A percentile compares a stretch with the other conserved stretches of the same genome.
phyloP scores from a whole-genome alignment of 176 grass and related monocot genomes.

The Triticum dicoccoides region DNA sequence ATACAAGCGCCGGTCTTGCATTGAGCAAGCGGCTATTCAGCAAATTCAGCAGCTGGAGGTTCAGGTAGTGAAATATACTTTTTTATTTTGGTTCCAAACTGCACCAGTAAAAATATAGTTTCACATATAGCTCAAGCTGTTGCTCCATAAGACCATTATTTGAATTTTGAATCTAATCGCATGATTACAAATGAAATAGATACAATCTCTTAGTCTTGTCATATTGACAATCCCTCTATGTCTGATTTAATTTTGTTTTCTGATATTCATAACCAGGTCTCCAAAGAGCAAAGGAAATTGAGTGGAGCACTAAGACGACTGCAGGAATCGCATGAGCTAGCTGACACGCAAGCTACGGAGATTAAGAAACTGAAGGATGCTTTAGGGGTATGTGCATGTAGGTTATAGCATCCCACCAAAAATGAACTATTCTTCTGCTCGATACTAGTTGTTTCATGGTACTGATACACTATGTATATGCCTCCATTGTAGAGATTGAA shows the following conservation, averaged over 20 bases:
- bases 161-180: not conserved
- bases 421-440: not conserved
- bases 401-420: slow-evolving; percentile 16
- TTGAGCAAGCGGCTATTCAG: slow-evolving; percentile 94
- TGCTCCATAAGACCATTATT: not conserved
- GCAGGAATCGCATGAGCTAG: slow-evolving; percentile 67
- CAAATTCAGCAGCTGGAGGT: slow-evolving; percentile 85
- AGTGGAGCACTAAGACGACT: slow-evolving; percentile 47
- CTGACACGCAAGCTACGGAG: slow-evolving; percentile 53
- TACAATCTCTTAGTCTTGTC: not conserved
- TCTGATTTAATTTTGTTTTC: not conserved
- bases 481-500: slow-evolving; percentile 28
- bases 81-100: not conserved
- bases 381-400: slow-evolving; percentile 56
- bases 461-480: not conserved
- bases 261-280: slow-evolving; percentile 46
- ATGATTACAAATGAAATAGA: not conserved
- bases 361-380: slow-evolving; percentile 68
- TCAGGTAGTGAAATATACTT: slow-evolving; percentile 50
- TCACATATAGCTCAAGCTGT: not conserved
- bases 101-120: not conserved
- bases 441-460: not conserved
- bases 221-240: not conserved
- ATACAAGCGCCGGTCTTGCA: slow-evolving; percentile 87
- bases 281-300: slow-evolving; percentile 63